Conservation (phyloP, 2,329 filamentous ascomycete genomes). For the Fusarium fracticaudum region DNA sequence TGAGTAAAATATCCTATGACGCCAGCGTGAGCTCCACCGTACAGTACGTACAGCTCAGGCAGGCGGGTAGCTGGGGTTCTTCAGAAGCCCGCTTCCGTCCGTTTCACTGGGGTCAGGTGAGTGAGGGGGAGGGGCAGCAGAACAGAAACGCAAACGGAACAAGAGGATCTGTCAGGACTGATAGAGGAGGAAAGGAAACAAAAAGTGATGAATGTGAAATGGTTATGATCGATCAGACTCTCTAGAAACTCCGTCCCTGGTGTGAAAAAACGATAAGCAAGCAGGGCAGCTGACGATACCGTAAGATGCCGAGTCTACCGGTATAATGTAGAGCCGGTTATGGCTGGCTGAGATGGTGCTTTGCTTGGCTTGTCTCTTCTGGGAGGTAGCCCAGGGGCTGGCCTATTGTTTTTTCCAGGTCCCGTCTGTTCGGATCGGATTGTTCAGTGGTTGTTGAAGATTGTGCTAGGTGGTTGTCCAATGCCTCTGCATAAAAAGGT, state of each 20-base stretch:
- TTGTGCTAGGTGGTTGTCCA: background rate
- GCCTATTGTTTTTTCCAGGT: background rate
- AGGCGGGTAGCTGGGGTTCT: slow-evolving; percentile 10
- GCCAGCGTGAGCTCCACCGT: slow-evolving; percentile 20
- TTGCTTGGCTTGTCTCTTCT: background rate
- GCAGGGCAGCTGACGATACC: slow-evolving; percentile 19
- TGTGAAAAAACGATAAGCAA: slow-evolving; percentile 7
- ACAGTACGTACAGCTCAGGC: slow-evolving; percentile 9
- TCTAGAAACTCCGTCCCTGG: background rate
- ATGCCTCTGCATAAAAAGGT: slow-evolving; percentile 13
- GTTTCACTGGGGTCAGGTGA: slow-evolving; percentile 21
- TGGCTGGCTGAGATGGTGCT: background rate
- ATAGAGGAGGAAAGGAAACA: background rate
- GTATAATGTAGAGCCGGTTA: slow-evolving; percentile 19
- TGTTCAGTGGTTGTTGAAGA: slow-evolving; percentile 2
- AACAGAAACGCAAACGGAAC: background rate
- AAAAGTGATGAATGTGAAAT: background rate
- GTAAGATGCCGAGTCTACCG: slow-evolving; percentile 26
- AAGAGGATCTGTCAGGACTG: background rate
- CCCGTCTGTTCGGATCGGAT: background rate
- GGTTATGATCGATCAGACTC: background rate
- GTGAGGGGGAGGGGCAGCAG: slow-evolving; percentile 37
- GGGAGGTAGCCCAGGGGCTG: slow-evolving; percentile 20
- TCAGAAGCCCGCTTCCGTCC: slow-evolving; percentile 12
- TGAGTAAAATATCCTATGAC: slow-evolving; percentile 36